A percentile compares a stretch with the other conserved stretches of the same genome.
phyloP scores from a whole-genome alignment of 2,329 filamentous ascomycete species.

The Chaetomiaceae sp. region DNA sequence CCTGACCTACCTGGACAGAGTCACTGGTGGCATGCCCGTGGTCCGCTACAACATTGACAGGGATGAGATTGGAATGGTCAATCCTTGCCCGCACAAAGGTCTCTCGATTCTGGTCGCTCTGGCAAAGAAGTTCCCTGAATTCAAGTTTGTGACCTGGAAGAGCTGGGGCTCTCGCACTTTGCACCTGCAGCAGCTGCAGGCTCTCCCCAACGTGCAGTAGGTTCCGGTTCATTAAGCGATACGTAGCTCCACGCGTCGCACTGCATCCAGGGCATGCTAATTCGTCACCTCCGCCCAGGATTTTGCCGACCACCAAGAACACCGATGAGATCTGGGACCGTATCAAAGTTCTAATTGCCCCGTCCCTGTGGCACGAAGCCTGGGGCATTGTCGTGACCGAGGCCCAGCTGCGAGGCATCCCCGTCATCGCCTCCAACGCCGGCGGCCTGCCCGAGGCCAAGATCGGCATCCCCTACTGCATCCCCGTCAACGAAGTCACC shows the following conservation, averaged over 20 bases:
- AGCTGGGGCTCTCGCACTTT: constrained; percentile 21
- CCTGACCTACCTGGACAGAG: constrained; percentile 19
- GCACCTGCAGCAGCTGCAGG: constrained; percentile 13
- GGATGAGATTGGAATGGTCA: constrained; percentile 23
- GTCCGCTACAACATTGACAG: constrained; percentile 22
- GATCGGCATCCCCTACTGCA: constrained; percentile 20
- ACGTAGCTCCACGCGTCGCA: too few relatives aligned
- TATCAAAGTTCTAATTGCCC: constrained; percentile 23
- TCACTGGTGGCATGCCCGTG: constrained; percentile 14
- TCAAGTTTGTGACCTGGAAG: constrained; percentile 23
- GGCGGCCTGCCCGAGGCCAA: constrained; percentile 24
- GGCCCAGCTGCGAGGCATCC: constrained; percentile 25
- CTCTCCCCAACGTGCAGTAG: constrained; percentile 20
- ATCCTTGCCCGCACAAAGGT: constrained; percentile 24
- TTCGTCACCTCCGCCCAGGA: constrained; percentile 2
- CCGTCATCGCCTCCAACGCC: constrained; percentile 23
- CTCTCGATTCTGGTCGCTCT: constrained; percentile 20
- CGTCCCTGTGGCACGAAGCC: constrained; percentile 24
- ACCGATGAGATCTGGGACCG: constrained; percentile 24
- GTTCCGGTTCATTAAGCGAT: background rate
- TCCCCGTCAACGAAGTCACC: constrained; percentile 21
- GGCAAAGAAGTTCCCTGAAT: constrained; percentile 18
- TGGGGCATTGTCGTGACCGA: constrained; percentile 25
- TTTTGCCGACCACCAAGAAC: constrained; percentile 18
- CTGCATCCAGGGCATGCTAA: constrained; percentile 7